Percentiles rank a stretch among this genome's conserved stretches.
Conservation (phyloP, 768 basidiomycete species). For the Suillus bovinus region DNA sequence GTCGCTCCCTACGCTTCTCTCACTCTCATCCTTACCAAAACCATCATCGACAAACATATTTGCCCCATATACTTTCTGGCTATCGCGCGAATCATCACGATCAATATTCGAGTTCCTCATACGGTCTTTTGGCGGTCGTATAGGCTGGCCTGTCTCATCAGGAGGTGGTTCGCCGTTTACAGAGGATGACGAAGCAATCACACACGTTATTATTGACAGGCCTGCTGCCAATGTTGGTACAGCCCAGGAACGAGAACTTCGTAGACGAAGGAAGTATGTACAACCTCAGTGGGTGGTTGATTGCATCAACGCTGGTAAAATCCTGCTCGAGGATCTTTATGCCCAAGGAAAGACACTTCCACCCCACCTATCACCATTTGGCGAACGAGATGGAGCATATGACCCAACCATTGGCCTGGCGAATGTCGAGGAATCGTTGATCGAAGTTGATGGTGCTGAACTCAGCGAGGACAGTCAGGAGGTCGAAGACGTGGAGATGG, state of each 20-base stretch:
- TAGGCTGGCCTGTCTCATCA: slow-evolving; percentile 85
- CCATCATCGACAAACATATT: slow-evolving; percentile 68
- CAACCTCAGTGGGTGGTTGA: slow-evolving; percentile 99
- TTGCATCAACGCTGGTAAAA: slow-evolving; percentile 84
- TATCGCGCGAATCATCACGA: slow-evolving; percentile 91
- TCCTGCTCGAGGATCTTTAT: slow-evolving; percentile 85
- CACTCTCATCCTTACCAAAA: slow-evolving; percentile 60
- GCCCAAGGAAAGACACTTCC: slow-evolving; percentile 84
- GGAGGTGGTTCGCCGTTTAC: slow-evolving; percentile 81
- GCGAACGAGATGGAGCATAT: slow-evolving; percentile 76
- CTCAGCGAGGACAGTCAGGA: slow-evolving; percentile 33
- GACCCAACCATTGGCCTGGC: slow-evolving; percentile 51
- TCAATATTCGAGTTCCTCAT: slow-evolving; percentile 93
- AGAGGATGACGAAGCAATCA: slow-evolving; percentile 81
- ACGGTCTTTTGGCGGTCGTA: slow-evolving; percentile 86
- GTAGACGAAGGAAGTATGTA: slow-evolving; percentile 76
- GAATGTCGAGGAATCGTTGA: slow-evolving; percentile 21
- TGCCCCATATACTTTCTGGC: slow-evolving; percentile 84
- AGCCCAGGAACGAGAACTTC: slow-evolving; percentile 57
- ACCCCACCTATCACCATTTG: slow-evolving; percentile 96
- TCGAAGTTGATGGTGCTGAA: slow-evolving; percentile 35
- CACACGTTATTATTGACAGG: slow-evolving; percentile 94
- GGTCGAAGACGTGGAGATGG: slow-evolving; percentile 20
- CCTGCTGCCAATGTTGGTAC: slow-evolving; percentile 61
- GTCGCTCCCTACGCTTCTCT: slow-evolving; percentile 67